These are phyloP conservation scores for Penicillium turbatum DNA, from an alignment of 495 filamentous ascomycete genomes.

Conservation along the genomic window DNA sequence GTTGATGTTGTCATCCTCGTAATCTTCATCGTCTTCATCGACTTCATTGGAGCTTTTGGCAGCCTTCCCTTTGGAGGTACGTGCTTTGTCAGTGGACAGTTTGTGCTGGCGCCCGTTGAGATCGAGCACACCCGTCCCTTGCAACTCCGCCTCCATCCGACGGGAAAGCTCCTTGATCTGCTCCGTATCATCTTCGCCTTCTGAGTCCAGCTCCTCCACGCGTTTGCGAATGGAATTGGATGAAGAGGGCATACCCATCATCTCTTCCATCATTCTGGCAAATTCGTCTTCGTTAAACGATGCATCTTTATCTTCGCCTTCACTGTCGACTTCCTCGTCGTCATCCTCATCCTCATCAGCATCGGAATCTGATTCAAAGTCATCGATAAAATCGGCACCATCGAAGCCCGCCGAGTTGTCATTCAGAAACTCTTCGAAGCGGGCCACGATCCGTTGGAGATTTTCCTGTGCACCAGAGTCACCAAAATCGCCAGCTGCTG, in stretches of 20 bases:
- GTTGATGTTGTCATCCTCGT: constrained; percentile 66
- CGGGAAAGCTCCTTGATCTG: constrained; percentile 69
- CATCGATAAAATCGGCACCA: constrained; percentile 68
- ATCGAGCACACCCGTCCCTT: constrained; percentile 67
- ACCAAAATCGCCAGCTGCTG: constrained; percentile 57
- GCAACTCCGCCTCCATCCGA: constrained; percentile 79
- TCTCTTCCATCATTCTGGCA: constrained; percentile 82
- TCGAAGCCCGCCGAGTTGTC: constrained; percentile 77
- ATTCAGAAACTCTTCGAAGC: constrained; percentile 90
- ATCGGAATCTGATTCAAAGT: constrained; percentile 55
- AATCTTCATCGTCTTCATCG: constrained; percentile 13
- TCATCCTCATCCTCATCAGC: constrained; percentile 58
- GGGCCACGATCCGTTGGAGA: constrained; percentile 79
- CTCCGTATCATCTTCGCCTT: constrained; percentile 57
- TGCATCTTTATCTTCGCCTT: constrained; percentile 69
- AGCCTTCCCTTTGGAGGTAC: constrained; percentile 24
- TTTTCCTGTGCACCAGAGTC: constrained; percentile 76
- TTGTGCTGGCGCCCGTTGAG: constrained; percentile 46
- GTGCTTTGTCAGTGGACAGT: constrained; percentile 9
- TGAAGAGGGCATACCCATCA: constrained; percentile 74
- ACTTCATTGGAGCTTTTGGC: constrained; percentile 11
- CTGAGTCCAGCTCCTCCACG: constrained; percentile 45
- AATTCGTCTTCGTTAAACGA: constrained; percentile 85
- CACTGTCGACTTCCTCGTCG: constrained; percentile 50
- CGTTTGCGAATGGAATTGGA: constrained; percentile 30